Conservation (phyloP, 768 basidiomycete genomes). For the Hypsizygus marmoreus region DNA sequence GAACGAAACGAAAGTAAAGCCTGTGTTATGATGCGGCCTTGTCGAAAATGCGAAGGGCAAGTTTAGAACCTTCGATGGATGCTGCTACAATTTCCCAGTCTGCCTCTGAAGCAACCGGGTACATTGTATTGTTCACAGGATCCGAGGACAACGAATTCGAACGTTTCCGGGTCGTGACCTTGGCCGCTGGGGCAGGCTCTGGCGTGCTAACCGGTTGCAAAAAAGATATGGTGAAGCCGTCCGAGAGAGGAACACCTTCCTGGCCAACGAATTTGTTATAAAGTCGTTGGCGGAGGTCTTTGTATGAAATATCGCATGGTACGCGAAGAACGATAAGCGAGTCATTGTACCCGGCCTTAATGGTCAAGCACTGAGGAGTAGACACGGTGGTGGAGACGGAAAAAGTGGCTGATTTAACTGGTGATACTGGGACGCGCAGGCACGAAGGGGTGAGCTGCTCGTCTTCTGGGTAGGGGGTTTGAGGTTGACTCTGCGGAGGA, state of each 20-base stretch:
- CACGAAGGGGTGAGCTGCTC: slow-evolving; percentile 12
- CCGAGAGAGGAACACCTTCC: slow-evolving; percentile 54
- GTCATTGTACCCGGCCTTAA: slow-evolving; percentile 68
- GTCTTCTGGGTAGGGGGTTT: slow-evolving; percentile 9
- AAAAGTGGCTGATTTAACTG: slow-evolving; percentile 26
- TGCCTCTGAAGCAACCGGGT: slow-evolving; percentile 53
- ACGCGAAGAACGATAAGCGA: slow-evolving; percentile 65
- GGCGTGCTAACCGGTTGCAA: slow-evolving; percentile 40
- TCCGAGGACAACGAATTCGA: slow-evolving; percentile 37
- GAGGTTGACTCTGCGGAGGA: slow-evolving; percentile 12
- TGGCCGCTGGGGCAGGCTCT: slow-evolving; percentile 14
- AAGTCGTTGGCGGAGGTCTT: slow-evolving; percentile 57
- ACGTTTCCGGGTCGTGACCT: slow-evolving; percentile 28
- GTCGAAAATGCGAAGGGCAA: slow-evolving; percentile 59
- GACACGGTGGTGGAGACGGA: slow-evolving; percentile 27
- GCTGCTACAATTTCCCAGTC: slow-evolving; percentile 60
- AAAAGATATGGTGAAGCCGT: slow-evolving; percentile 58
- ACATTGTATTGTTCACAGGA: slow-evolving; percentile 32
- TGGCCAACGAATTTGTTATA: slow-evolving; percentile 68
- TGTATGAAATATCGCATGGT: slow-evolving; percentile 45
- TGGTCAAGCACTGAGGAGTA: slow-evolving; percentile 38
- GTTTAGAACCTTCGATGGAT: slow-evolving; percentile 48
- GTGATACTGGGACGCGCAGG: slow-evolving; percentile 13
- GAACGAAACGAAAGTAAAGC: background rate
- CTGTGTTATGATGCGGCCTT: slow-evolving; percentile 13